Evolutionary conservation across 2,329 filamentous ascomycete genomes (phyloP).

Genomic region (Fusarium sarcochroum): DNA sequence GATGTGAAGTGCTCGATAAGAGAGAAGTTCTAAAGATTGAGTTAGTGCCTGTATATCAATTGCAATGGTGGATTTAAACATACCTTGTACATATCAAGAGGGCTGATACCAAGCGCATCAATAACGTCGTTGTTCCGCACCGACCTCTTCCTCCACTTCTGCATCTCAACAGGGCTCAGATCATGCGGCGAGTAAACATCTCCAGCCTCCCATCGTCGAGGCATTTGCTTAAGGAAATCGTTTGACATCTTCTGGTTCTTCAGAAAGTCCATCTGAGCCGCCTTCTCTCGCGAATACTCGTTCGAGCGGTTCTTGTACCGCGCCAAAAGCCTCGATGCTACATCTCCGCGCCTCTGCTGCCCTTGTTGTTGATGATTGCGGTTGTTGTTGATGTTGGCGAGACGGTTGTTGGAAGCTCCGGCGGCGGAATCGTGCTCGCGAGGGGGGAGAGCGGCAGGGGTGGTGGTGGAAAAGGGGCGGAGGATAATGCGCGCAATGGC

Average conservation of each 20-base stretch:
- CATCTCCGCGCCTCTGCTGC: constrained; percentile 43
- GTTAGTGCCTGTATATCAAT: constrained; percentile 14
- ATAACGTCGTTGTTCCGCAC: constrained; percentile 79
- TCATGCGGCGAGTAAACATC: constrained; percentile 95
- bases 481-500: constrained; percentile 29
- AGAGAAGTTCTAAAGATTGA: constrained; percentile 80
- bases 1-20: constrained; percentile 92
- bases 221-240: constrained; percentile 74
- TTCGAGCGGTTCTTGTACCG: constrained; percentile 45
- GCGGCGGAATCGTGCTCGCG: constrained; percentile 32
- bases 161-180: constrained; percentile 81
- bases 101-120: constrained; percentile 84
- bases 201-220: constrained; percentile 80
- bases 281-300: constrained; percentile 46
- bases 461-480: constrained; percentile 52
- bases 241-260: constrained; percentile 58
- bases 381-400: constrained; percentile 45
- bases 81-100: constrained; percentile 90
- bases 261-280: constrained; percentile 56
- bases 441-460: constrained; percentile 44
- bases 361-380: constrained; percentile 11
- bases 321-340: constrained; percentile 49
- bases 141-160: constrained; percentile 78
- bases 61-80: neutral
- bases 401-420: constrained; percentile 34